Percentiles rank a stretch among this genome's conserved stretches.
These are phyloP conservation scores for Rutstroemia sp. DNA, from an alignment of 2,329 filamentous ascomycete genomes.

Conservation along the genomic window DNA sequence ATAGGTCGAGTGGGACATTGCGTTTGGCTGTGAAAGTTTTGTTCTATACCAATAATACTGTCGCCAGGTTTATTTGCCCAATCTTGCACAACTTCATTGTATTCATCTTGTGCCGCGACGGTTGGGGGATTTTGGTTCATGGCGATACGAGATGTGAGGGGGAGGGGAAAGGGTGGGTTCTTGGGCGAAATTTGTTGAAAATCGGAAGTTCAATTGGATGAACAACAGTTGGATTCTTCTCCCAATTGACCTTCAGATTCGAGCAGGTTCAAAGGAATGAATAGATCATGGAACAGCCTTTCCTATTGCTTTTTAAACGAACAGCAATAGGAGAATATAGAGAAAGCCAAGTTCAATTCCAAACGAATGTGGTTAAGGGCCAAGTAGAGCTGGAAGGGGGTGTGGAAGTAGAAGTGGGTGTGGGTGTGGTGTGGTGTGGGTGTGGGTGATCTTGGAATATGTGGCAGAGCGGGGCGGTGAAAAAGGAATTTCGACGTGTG, in stretches of 20 bases:
- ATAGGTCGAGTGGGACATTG: conserved; percentile 11
- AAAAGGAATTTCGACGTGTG: not conserved
- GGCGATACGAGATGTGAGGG: not conserved
- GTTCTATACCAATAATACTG: conserved; percentile 11
- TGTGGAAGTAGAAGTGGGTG: not conserved
- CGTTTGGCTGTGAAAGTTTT: conserved; percentile 12
- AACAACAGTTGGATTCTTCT: conserved; percentile 5
- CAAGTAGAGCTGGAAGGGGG: not conserved
- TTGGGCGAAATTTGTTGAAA: conserved; percentile 4
- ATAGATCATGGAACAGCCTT: conserved; percentile 6
- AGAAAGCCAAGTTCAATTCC: not conserved
- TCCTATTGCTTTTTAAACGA: not conserved
- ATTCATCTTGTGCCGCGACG: conserved; percentile 10
- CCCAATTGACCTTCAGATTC: conserved; percentile 5
- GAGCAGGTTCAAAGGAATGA: conserved; percentile 4
- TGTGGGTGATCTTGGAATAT: not conserved
- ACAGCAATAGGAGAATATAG: conserved; percentile 1
- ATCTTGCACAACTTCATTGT: conserved; percentile 15
- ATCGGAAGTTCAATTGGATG: conserved; percentile 4
- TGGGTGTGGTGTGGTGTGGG: not conserved
- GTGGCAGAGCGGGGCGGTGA: not conserved
- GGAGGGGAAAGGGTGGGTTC: not conserved
- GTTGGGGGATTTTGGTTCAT: conserved; percentile 3
- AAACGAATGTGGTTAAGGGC: conserved; percentile 9
- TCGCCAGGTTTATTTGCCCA: conserved; percentile 17